Conservation (phyloP, 2,329 filamentous ascomycete species). For the Cladophialophora yegresii region DNA sequence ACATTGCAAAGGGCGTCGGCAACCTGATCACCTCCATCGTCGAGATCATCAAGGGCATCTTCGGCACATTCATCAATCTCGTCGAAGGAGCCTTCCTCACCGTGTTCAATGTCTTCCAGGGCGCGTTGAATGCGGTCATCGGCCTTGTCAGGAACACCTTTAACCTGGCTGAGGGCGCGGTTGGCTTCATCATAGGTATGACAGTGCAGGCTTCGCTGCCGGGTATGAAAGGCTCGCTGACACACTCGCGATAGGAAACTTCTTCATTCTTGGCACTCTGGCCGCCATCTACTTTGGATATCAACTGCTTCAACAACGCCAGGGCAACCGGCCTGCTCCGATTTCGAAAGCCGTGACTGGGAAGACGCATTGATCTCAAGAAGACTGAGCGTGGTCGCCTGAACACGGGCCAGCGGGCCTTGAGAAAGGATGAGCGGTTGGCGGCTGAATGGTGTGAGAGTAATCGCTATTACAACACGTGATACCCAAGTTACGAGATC, state of each 20-base stretch:
- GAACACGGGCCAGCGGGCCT: neutral
- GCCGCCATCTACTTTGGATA: conserved; percentile 31
- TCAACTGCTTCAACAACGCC: conserved; percentile 30
- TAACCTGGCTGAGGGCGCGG: conserved; percentile 29
- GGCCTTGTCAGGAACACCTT: conserved; percentile 31
- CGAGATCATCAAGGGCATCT: conserved; percentile 30
- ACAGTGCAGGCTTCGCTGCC: neutral
- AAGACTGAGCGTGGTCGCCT: neutral
- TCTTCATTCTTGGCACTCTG: conserved; percentile 29
- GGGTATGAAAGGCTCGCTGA: conserved; percentile 8
- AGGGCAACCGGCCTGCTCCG: conserved; percentile 31
- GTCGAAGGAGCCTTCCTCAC: conserved; percentile 27
- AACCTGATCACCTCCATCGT: conserved; percentile 29
- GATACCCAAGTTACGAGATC: neutral
- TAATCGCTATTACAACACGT: neutral
- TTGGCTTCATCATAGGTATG: conserved; percentile 32
- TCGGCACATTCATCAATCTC: conserved; percentile 27
- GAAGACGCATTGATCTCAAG: conserved; percentile 20
- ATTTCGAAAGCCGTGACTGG: conserved; percentile 26
- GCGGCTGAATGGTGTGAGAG: neutral
- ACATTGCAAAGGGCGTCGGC: conserved; percentile 27
- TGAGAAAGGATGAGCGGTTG: neutral
- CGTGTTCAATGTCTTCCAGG: conserved; percentile 28
- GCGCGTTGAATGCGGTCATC: conserved; percentile 30
- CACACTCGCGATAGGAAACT: conserved; percentile 26